Base-by-base conservation (phyloP, 805 yeast genomes). In the Candida methanosorbosa region DNA sequence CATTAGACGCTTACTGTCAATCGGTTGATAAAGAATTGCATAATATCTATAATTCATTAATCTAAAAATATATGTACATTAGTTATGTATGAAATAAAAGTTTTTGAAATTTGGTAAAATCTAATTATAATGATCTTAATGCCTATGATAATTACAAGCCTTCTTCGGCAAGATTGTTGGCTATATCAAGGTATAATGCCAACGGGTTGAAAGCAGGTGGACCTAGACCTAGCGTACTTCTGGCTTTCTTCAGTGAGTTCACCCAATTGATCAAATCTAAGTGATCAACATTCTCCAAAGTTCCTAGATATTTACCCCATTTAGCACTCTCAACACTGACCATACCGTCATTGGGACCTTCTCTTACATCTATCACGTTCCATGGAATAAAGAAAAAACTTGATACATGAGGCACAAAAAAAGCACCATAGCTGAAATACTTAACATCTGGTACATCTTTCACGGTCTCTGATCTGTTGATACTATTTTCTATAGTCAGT, bases 281-380 rank as follows among this genome's bases (percentile, higher is more conserved):
- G 57, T 87, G 97, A 56, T 87, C 95, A 3, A 81, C 85, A 42
- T 77, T 70, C 27, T 74, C 74, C 24, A 88, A 54, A 0, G 92
- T 82, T 0, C 96, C 97, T 43, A 77, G 52, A 55, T 82, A 84
- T 30, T 74, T 59, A 0, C 96, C 96, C 95, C 96, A 87, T 47
- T 70, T 72, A 1, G 94, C 63, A 38, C 92, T 81, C 26, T 65
- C 60, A 2, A 85, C 80, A 40, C 90, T 79, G 2, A 87, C 94
- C 62, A 88, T 57, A 0, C 97, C 97, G 58, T 87, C 97, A 52
- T 85, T 87, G 14, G 72, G 78, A 5, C 79, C 76, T 32, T 65
- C 68, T 4, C 38, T 48, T 29, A 46, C 42, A 36, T 68, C 55
- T n/a, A 86, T 70, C 3, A 82, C 63, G 18, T 61, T 61, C 81